Base-by-base conservation (phyloP, 2,329 filamentous ascomycete genomes). In the Penicillium polonicum region DNA sequence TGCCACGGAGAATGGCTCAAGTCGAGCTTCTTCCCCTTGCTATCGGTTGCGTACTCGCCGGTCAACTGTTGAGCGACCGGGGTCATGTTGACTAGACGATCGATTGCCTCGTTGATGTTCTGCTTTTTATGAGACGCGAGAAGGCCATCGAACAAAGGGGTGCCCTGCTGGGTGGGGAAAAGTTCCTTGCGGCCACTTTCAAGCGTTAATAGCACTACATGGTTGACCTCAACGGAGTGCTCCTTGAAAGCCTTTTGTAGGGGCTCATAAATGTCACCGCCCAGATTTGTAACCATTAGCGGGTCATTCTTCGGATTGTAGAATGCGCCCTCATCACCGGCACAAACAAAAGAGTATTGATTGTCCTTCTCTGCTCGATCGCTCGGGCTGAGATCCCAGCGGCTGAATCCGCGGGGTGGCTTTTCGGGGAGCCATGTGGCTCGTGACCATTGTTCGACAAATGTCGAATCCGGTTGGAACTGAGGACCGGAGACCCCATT, bases 111-210 rank as follows among this genome's bases (percentile, higher is more conserved):
- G 6, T 69, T 60, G 7, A 62, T 54, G 2, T 65, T 48, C 6
- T 64, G 41, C 15, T 65, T 59, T 9, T 60, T 57, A 23, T 73
- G 68, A 5, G 71, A 70, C 10, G 68, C 66, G 25, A 72, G 60
- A 21, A 77, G 65, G 19, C 59, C 60, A 23, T 76, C 65, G 49
- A 76, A 72, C 15, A 77, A 58, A 4, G 65, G 65, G 17, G 68
- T 72, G 17, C 68, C 69, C 48, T 73, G 71, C 49, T 73, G 71
- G 52, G 75, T 64, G 1, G 75, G 75, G 57, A 77, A 77, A 38
- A 76, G 64, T 41, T 78, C 74, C 49, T 76, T 77, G 38, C 75
- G 68, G 6, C 73, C 74, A 52, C 72, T 75, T 61, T 78, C 75
- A n/a, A 78, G 62, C 5, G 72, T 75, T 29, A 78, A 49, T 12